These are phyloP conservation scores for Coccinonectria pachysandricola DNA, from an alignment of 2,329 filamentous ascomycete species.

Conservation along the genomic window DNA sequence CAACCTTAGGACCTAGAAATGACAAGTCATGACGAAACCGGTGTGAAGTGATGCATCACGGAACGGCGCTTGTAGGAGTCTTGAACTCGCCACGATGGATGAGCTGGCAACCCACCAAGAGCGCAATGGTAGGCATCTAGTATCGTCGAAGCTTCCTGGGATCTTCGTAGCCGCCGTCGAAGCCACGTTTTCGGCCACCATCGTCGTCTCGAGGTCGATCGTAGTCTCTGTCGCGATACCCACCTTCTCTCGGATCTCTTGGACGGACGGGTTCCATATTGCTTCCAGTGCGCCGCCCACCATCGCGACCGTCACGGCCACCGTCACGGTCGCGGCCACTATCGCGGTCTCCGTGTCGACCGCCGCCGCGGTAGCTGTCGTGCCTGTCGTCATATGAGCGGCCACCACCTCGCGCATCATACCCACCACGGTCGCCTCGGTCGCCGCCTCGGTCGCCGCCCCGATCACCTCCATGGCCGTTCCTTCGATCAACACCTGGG, in stretches of 20 bases:
- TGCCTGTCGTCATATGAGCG: slow-evolving; percentile 51
- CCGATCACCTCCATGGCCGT: slow-evolving; percentile 36
- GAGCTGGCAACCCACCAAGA: slow-evolving; percentile 17
- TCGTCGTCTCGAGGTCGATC: slow-evolving; percentile 49
- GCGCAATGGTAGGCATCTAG: slow-evolving; percentile 21
- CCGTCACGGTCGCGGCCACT: slow-evolving; percentile 39
- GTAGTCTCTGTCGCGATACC: slow-evolving; percentile 42
- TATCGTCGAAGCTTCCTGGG: slow-evolving; percentile 56
- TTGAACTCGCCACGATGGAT: too few relatives aligned
- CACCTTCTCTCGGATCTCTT: slow-evolving; percentile 47
- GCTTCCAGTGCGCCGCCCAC: slow-evolving; percentile 53
- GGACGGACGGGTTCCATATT: slow-evolving; percentile 81
- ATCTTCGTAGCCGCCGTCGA: slow-evolving; percentile 77
- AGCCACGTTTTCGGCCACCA: slow-evolving; percentile 52
- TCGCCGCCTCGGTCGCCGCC: slow-evolving; percentile 25
- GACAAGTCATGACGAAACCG: slow-evolving; percentile 5
- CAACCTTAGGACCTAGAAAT: too few relatives aligned
- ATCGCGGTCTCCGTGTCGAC: slow-evolving; percentile 44
- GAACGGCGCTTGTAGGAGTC: too few relatives aligned
- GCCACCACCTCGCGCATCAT: slow-evolving; percentile 40
- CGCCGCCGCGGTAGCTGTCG: slow-evolving; percentile 32
- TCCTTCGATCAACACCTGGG: slow-evolving; percentile 39
- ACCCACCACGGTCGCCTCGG: slow-evolving; percentile 32
- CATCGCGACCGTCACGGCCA: slow-evolving; percentile 31
- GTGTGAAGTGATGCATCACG: slow-evolving; percentile 1